phyloP scores from a whole-genome alignment of 83 land plant genomes.

The Picea abies region DNA sequence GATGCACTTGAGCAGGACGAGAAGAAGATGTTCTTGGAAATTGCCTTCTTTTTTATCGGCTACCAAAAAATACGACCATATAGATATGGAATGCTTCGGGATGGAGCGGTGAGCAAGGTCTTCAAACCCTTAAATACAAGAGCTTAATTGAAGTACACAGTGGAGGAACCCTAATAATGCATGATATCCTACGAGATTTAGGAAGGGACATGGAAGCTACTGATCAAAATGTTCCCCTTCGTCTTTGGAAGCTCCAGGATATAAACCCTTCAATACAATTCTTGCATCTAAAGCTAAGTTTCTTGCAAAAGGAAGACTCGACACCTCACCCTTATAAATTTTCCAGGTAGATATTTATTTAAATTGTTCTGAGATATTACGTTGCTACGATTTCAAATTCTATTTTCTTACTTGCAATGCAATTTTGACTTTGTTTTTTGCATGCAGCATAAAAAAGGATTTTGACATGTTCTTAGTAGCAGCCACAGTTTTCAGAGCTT shows the following conservation, averaged over 20 bases:
- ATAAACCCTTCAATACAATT: neutral
- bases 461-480: no score
- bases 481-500: neutral
- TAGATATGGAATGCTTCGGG: neutral
- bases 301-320: neutral
- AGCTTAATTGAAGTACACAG: neutral
- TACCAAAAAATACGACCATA: no score
- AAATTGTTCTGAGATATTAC: no score
- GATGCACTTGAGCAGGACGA: neutral
- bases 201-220: neutral
- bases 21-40: neutral
- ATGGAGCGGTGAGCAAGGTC: neutral
- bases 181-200: no score
- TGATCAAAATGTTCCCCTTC: neutral
- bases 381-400: no score
- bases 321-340: neutral
- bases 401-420: no score
- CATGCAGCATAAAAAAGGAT: no score
- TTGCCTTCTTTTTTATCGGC: neutral
- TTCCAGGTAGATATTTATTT: no score
- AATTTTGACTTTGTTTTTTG: no score
- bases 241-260: neutral
- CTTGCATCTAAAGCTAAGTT: neutral
- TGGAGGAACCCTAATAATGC: no score
- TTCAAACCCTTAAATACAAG: neutral